These are phyloP conservation scores for Annona cherimola DNA, from an alignment of 164 flowering plant species.

Conservation along the genomic window DNA sequence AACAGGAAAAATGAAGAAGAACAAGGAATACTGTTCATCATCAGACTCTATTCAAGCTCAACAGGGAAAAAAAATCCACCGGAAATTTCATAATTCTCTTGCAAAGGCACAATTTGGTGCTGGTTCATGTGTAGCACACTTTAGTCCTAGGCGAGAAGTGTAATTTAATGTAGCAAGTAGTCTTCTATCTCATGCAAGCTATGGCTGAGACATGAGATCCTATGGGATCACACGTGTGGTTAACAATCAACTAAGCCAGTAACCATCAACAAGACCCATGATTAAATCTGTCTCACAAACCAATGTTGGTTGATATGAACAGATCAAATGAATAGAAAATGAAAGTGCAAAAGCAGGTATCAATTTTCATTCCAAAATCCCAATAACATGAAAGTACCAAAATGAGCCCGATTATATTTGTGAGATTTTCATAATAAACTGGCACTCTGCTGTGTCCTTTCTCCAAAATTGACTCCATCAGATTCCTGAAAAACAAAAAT, in stretches of 20 bases:
- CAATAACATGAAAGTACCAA: slow-evolving; percentile 41
- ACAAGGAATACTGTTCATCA: too few relatives aligned
- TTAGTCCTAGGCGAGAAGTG: too few relatives aligned
- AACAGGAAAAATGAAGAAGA: too few relatives aligned
- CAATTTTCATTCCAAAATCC: not conserved
- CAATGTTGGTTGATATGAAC: not conserved
- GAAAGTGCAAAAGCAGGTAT: not conserved
- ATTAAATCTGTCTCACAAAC: not conserved
- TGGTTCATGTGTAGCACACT: too few relatives aligned
- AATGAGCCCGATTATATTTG: slow-evolving; percentile 85
- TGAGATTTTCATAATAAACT: slow-evolving; percentile 82
- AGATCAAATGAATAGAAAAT: not conserved
- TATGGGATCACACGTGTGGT: not conserved
- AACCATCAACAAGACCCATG: not conserved
- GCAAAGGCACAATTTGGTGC: too few relatives aligned
- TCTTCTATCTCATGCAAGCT: too few relatives aligned
- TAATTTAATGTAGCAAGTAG: too few relatives aligned
- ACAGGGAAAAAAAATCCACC: too few relatives aligned
- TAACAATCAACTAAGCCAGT: too few relatives aligned
- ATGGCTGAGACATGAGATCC: not conserved
- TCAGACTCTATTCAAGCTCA: too few relatives aligned
- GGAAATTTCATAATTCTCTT: too few relatives aligned
- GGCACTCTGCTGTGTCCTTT: slow-evolving; percentile 94
- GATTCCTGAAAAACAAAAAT: slow-evolving; percentile 29
- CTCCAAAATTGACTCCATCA: slow-evolving; percentile 52